Evolutionary conservation across 2,329 filamentous ascomycete species (phyloP).

Genomic region (Dothistroma septosporum): DNA sequence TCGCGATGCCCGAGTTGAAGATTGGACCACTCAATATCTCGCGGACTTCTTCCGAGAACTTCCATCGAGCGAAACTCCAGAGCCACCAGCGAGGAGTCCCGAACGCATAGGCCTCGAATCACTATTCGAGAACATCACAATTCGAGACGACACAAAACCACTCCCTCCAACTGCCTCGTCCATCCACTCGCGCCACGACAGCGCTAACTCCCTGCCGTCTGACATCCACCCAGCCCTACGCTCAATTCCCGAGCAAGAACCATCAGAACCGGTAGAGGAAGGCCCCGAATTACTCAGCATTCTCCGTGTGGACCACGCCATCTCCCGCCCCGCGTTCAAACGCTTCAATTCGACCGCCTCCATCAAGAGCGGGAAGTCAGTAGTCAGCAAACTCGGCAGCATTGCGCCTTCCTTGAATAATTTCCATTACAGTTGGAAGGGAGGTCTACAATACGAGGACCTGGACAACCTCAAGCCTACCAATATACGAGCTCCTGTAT

Average conservation of each 20-base stretch:
- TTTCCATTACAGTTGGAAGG: neutral
- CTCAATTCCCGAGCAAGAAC: neutral
- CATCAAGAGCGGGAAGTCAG: neutral
- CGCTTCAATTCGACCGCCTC: neutral
- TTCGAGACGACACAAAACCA: neutral
- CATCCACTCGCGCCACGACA: neutral
- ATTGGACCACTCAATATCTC: constrained; percentile 9
- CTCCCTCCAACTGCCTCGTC: neutral
- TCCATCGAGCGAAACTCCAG: constrained; percentile 4
- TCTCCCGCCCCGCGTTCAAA: neutral
- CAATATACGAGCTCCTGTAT: neutral
- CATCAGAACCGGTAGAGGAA: neutral
- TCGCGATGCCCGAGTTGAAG: constrained; percentile 14
- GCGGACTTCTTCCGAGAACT: constrained; percentile 13
- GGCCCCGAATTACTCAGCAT: neutral
- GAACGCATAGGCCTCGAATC: neutral
- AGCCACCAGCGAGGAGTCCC: neutral
- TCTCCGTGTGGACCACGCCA: neutral
- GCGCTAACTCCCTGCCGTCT: neutral
- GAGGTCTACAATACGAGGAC: neutral
- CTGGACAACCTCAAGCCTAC: neutral
- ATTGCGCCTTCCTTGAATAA: neutral
- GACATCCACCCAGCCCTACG: neutral
- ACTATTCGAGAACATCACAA: neutral
- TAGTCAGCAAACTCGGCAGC: constrained; percentile 2